Conservation (phyloP, 225 moss, liverwort and hornwort genomes). For the Rhytidiadelphus loreus region DNA sequence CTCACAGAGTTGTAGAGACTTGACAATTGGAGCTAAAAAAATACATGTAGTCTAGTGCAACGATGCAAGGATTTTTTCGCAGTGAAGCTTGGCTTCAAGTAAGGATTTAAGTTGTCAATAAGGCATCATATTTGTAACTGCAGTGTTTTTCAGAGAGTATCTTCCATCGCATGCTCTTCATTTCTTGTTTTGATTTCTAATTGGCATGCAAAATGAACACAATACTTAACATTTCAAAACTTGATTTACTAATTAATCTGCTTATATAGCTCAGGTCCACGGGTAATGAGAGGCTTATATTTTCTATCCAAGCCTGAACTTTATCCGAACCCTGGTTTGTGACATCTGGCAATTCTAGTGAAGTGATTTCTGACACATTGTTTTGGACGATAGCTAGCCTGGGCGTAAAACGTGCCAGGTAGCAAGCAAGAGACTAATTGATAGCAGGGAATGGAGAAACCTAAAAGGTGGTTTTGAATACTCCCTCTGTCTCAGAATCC, state of each 20-base stretch:
- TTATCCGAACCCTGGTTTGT: neutral
- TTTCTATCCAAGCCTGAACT: neutral
- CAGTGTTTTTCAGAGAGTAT: neutral
- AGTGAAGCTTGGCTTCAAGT: neutral
- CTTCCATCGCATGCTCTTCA: neutral
- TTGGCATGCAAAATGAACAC: neutral
- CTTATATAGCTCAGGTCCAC: neutral
- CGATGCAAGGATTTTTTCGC: neutral
- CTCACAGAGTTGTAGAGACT: neutral
- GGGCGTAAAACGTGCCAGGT: neutral
- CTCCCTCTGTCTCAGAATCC: no score
- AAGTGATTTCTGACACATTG: neutral
- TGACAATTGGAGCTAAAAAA: neutral
- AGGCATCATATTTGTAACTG: neutral
- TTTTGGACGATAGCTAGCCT: neutral
- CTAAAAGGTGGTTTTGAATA: no score
- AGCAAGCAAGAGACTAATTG: neutral
- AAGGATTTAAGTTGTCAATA: neutral
- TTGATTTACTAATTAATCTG: no score
- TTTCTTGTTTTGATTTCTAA: neutral
- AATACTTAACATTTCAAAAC: neutral
- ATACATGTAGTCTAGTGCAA: neutral
- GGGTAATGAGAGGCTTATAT: neutral
- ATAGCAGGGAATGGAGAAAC: neutral
- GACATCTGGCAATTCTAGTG: neutral